Conservation (phyloP, 345 rosid genomes). For the Boechera stricta region DNA sequence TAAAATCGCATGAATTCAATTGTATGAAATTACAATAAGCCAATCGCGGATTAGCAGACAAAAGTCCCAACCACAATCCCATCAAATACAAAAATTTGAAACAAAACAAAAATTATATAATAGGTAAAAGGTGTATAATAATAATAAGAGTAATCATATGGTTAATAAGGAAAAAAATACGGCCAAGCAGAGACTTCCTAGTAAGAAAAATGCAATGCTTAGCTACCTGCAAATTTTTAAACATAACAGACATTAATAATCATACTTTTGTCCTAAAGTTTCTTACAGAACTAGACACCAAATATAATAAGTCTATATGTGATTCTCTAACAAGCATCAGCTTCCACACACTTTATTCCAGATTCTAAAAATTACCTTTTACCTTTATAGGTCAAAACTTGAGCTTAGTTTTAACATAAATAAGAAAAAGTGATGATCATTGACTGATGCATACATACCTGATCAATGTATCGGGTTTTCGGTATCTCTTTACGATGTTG, state of each 20-base stretch:
- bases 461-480: conserved; percentile 31
- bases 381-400: conserved; percentile 29
- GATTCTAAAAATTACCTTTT: conserved; percentile 23
- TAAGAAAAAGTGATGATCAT: neutral
- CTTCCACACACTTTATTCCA: conserved; percentile 36
- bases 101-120: conserved; percentile 31
- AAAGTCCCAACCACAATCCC: conserved; percentile 26
- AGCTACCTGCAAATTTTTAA: conserved; percentile 25
- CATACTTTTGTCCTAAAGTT: conserved; percentile 26
- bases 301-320: neutral
- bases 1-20: conserved; percentile 17
- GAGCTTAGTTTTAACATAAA: conserved; percentile 14
- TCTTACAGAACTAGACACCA: conserved; percentile 31
- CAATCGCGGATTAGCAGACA: conserved; percentile 1
- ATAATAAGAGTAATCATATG: conserved; percentile 37
- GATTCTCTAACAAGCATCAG: conserved; percentile 30
- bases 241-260: conserved; percentile 13
- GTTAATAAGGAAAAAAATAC: conserved; percentile 16
- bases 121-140: conserved; percentile 21
- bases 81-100: conserved; percentile 23
- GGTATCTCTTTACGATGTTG: conserved; percentile 26
- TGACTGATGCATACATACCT: conserved; percentile 38
- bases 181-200: conserved; percentile 39
- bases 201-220: conserved; percentile 18
- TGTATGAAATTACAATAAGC: conserved; percentile 36